Evolutionary conservation across 371 early-diverging fungal species (phyloP), one percentile per base, ranked within the genome.

Genomic region (Actinomucor elegans): DNA sequence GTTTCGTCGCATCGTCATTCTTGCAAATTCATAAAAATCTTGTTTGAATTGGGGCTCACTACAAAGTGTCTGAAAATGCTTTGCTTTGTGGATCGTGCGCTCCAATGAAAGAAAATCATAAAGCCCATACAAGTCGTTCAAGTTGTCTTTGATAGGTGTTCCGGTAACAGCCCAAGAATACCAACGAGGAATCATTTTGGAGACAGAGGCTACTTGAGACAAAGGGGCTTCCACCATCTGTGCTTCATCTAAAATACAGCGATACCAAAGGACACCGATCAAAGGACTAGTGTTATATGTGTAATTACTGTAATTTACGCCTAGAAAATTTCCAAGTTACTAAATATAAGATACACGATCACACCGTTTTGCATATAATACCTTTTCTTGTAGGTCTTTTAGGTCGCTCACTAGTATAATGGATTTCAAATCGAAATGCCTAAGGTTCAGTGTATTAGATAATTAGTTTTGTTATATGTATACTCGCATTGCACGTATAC

Each of bases 141-240:
- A 60, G 12, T 71, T 70, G 6, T 65, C 49, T 24, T 67, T 73
- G 28, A 84, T 69, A 0, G 90, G 90, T 15, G 90, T 89, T 0
- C 89, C 89, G 4, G 85, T 85, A n/a, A 89, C 80, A 12, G 80
- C 82, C 89, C 89, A 89, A 0, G 84, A 61, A 58, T 83, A 69
- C 44, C 75, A 69, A 4, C 84, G 67, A 2, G 87, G 83, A 20
- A 88, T 74, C 27, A 70, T 21, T 8, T 70, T 61, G 6, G 85
- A 81, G 79, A 88, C 83, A 24, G 76, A 69, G 14, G 77, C 69
- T 1, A 81, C 72, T 11, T 66, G 53, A 0, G 77, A 57, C 11
- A 67, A 48, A 0, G 69, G 41, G 0, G 71, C 66, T 53, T 86
- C 86, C n/a, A 87, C 80, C 84, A 84, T 80, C 55, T 89, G 89